Conservation (phyloP, 2,329 filamentous ascomycete genomes). For the Hyphodiscus sp. region DNA sequence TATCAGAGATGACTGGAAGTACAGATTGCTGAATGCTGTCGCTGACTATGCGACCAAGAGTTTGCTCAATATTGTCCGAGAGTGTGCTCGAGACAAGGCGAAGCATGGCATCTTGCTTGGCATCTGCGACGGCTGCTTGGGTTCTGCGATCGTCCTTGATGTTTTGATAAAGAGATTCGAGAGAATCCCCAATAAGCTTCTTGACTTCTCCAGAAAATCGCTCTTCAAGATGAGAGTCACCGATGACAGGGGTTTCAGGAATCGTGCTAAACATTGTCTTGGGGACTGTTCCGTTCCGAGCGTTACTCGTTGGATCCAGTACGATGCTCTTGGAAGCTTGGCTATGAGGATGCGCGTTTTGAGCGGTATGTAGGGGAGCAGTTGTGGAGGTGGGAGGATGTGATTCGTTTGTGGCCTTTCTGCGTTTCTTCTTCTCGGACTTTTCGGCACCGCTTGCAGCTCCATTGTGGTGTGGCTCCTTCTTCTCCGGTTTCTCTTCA, state of each 20-base stretch:
- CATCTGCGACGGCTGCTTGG: constrained; percentile 53
- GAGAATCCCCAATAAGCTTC: constrained; percentile 47
- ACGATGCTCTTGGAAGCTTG: constrained; percentile 27
- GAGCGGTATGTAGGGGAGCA: constrained; percentile 7
- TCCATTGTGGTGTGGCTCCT: constrained; percentile 21
- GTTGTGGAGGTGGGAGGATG: constrained; percentile 22
- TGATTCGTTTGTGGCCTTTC: constrained; percentile 50
- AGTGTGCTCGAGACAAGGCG: constrained; percentile 62
- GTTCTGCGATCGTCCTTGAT: constrained; percentile 62
- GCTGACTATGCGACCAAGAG: constrained; percentile 44
- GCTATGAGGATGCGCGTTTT: not conserved
- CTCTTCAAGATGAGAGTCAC: constrained; percentile 33
- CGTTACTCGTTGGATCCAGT: constrained; percentile 26
- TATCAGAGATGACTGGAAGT: constrained; percentile 65
- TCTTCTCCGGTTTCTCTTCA: constrained; percentile 35
- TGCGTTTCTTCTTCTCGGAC: constrained; percentile 60
- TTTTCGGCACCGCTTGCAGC: constrained; percentile 42
- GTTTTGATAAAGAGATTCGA: constrained; percentile 56
- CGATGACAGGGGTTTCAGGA: constrained; percentile 10
- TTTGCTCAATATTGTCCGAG: constrained; percentile 58
- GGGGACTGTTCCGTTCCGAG: constrained; percentile 21
- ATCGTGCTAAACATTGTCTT: constrained; percentile 16
- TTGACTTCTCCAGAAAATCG: constrained; percentile 43
- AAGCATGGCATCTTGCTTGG: constrained; percentile 65
- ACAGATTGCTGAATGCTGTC: constrained; percentile 64